Evolutionary conservation across 139 green algal genomes (phyloP).

Genomic region (Coccomyxa sp.): DNA sequence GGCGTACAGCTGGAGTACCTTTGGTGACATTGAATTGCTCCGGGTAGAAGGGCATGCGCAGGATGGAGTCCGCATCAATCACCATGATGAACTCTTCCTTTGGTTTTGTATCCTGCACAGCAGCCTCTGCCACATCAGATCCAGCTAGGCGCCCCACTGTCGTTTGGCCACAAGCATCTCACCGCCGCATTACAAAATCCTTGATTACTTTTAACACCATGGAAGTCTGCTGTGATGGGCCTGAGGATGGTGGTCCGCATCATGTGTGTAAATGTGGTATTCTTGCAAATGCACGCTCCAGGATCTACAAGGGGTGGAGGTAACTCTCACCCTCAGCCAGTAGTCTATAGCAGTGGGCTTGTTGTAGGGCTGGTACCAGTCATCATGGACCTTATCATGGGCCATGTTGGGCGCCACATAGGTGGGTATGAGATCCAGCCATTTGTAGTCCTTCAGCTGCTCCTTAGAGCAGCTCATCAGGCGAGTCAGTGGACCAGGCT

Average conservation of each 20-base stretch:
- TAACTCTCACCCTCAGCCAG: neutral
- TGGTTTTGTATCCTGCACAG: constrained; percentile 31
- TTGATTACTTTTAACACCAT: too few species aligned
- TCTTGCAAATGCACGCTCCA: too few species aligned
- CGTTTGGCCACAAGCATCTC: too few species aligned
- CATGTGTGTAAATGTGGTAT: too few species aligned
- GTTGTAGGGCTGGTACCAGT: neutral
- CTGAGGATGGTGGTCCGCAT: too few species aligned
- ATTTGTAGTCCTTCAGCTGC: constrained; percentile 31
- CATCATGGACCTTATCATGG: neutral
- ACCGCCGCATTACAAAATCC: too few species aligned
- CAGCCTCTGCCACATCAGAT: too few species aligned
- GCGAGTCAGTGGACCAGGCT: constrained; percentile 64
- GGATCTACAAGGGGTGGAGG: too few species aligned
- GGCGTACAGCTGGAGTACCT: too few species aligned
- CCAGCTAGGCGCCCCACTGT: too few species aligned
- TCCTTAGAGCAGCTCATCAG: constrained; percentile 73
- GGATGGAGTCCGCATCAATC: constrained; percentile 63
- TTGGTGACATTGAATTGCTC: neutral
- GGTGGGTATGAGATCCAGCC: constrained; percentile 42
- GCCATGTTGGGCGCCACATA: constrained; percentile 48
- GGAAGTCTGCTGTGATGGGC: too few species aligned
- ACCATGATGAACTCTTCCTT: constrained; percentile 58
- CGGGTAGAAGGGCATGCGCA: constrained; percentile 26
- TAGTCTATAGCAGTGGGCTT: neutral